Conservation (phyloP, 768 basidiomycete species). For the Kondoa subrosea region DNA sequence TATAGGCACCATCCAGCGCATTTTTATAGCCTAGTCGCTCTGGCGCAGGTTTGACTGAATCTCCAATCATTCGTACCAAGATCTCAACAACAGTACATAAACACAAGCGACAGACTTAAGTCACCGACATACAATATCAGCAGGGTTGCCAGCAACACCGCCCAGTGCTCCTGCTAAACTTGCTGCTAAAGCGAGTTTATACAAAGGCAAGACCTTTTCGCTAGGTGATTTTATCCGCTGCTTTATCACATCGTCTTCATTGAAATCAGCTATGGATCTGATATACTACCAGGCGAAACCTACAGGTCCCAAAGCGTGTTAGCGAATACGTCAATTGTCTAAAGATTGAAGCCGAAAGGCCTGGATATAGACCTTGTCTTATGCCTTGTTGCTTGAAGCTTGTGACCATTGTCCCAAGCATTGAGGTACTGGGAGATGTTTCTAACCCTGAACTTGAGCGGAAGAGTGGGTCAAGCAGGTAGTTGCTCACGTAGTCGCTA, state of each 20-base stretch:
- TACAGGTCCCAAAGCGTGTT: not conserved
- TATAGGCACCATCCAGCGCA: slow-evolving; percentile 25
- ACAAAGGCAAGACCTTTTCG: slow-evolving; percentile 6
- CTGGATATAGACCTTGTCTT: slow-evolving; percentile 24
- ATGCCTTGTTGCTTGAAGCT: slow-evolving; percentile 24
- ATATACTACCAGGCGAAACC: not conserved
- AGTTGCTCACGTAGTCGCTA: not conserved
- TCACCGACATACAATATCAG: slow-evolving; percentile 21
- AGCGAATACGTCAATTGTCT: slow-evolving; percentile 25
- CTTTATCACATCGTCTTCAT: slow-evolving; percentile 27
- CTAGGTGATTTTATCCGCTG: slow-evolving; percentile 9
- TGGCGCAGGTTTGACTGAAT: slow-evolving; percentile 16
- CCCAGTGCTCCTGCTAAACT: slow-evolving; percentile 23
- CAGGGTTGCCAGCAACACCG: slow-evolving; percentile 27
- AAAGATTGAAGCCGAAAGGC: slow-evolving; percentile 27
- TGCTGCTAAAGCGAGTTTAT: slow-evolving; percentile 23
- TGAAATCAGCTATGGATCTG: slow-evolving; percentile 25
- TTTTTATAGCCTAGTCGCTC: slow-evolving; percentile 25
- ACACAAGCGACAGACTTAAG: not conserved
- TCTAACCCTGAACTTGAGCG: slow-evolving; percentile 27
- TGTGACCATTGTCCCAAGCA: slow-evolving; percentile 18
- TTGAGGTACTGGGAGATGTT: slow-evolving; percentile 21
- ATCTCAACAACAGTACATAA: not conserved
- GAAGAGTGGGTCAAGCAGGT: slow-evolving; percentile 21
- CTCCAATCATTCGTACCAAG: slow-evolving; percentile 27